Evolutionary conservation across 768 basidiomycete genomes (phyloP), one percentile per base, ranked within the genome.

Genomic region (Xerocomellus chrysenteron): DNA sequence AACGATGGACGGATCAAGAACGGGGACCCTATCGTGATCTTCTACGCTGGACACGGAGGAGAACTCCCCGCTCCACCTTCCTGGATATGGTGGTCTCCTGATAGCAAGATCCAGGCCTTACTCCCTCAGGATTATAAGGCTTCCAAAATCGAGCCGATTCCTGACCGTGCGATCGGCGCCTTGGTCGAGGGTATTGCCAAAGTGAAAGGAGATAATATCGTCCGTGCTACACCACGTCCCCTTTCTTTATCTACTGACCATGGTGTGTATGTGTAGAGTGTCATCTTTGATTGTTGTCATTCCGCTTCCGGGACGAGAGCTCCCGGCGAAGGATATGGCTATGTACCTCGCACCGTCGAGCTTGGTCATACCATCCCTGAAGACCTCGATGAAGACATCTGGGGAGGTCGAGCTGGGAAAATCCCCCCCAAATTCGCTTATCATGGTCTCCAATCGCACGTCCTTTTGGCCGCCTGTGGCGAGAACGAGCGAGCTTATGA

Each of bases 271-370:
- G 13, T 21, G 11, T 51, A 80, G 80, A 78, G 75, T 12, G 63
- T 81, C 16, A 76, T 81, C 44, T 66, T 81, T 7, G 80, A 80
- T 51, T 80, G 80, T 46, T 81, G 80, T 58, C 67, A 73, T 59
- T 76, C 80, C 6, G 76, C 67, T 1, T 75, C 76, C 1, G 66
- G 74, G 11, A 73, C 67, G 12, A 70, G 78, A 13, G 30, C 14
- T 24, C 32, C 32, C 39, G 47, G 41, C 30, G 5, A 51, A 36
- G 45, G 12, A 36, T 55, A 49, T 19, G 32, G 12, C 32, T 55
- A 49, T 19, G 32, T 45, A 2, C 47, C 47, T 54, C 63, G 63
- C 13, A 35, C 42, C 0, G 54, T 57, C 10, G 4, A 49, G n/a
- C 47, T 64, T 8, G 16, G 48, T 21, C 21, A 12, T 13, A 17